Conservation (phyloP, 169 alveolate species). For the Plasmodium blacklocki region DNA sequence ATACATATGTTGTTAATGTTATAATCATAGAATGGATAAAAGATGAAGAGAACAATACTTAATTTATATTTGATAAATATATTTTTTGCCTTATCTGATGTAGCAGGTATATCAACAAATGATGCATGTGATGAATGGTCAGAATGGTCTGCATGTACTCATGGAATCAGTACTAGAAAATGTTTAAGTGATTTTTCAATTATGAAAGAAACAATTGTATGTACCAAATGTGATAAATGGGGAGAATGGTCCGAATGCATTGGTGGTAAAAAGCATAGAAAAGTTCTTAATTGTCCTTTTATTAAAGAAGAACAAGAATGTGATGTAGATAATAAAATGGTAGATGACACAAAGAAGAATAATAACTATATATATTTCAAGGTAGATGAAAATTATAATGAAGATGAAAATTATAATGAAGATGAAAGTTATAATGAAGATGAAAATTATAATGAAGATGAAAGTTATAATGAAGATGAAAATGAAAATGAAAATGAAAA, state of each 20-base stretch:
- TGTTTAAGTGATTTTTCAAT: constrained; percentile 20
- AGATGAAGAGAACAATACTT: constrained; percentile 20
- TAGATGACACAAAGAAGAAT: neutral
- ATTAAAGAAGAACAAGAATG: constrained; percentile 44
- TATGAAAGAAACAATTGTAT: neutral
- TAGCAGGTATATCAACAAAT: neutral
- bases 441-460: neutral
- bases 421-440: neutral
- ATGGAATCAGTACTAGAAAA: constrained; percentile 15
- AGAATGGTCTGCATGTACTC: constrained; percentile 30
- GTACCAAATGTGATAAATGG: constrained; percentile 38
- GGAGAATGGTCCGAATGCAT: constrained; percentile 37
- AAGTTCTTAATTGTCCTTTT: constrained; percentile 26
- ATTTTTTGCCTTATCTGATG: neutral
- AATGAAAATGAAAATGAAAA: neutral
- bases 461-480: neutral
- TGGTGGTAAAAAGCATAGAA: constrained; percentile 39
- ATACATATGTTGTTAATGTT: no score
- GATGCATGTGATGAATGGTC: constrained; percentile 28
- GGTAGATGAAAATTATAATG: neutral
- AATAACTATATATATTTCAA: neutral
- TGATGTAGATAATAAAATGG: constrained; percentile 4
- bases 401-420: neutral
- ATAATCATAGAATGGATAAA: constrained; percentile 21
- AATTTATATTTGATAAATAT: constrained; percentile 13